phyloP scores from a whole-genome alignment of 441 rosid species.

The Gossypium gossypioides region DNA sequence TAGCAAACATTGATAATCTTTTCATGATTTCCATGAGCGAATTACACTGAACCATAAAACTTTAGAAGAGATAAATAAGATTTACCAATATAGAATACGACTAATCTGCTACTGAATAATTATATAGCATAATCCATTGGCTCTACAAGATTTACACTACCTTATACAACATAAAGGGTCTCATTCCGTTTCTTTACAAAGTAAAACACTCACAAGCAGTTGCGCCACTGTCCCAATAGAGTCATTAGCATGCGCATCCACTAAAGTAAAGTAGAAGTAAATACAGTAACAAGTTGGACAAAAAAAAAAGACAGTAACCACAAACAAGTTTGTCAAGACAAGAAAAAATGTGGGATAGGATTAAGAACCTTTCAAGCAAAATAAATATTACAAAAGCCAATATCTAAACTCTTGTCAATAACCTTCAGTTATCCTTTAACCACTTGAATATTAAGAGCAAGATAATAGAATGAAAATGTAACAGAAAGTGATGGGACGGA shows the following conservation, averaged over 20 bases:
- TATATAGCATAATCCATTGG: neutral
- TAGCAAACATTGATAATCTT: neutral
- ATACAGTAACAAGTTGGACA: slow-evolving; percentile 2
- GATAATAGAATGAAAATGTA: neutral
- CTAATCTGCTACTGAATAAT: neutral
- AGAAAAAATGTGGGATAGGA: neutral
- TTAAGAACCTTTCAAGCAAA: slow-evolving; percentile 5
- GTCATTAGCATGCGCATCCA: neutral
- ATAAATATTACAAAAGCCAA: neutral
- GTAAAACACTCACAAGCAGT: neutral
- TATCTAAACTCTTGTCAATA: neutral
- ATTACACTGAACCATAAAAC: neutral
- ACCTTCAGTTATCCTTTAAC: neutral
- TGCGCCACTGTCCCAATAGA: neutral
- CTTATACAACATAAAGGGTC: neutral
- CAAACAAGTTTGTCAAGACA: slow-evolving; percentile 5
- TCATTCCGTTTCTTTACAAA: neutral
- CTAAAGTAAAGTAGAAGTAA: neutral
- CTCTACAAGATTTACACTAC: neutral
- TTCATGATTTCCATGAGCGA: neutral
- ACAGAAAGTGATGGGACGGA: neutral
- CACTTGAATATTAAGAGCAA: neutral
- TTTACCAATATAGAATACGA: slow-evolving; percentile 1
- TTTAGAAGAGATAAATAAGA: neutral
- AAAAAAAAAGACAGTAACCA: neutral